phyloP scores from a whole-genome alignment of 257 asterid species.

The Scutellaria minor region DNA sequence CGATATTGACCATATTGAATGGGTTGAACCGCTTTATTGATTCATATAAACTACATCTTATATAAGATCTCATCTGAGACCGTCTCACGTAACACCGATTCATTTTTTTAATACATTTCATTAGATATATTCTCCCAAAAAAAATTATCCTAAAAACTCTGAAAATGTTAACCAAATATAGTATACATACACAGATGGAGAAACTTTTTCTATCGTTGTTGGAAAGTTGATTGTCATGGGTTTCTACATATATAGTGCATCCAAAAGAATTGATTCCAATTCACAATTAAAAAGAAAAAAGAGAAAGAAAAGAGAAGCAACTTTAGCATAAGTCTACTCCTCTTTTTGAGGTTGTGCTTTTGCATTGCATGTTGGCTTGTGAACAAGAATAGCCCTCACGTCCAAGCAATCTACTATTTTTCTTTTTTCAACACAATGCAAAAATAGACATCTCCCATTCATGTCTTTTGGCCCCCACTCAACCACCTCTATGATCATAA shows the following conservation, averaged over 20 bases:
- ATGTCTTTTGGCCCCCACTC: slow-evolving; percentile 17
- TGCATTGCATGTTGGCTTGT: slow-evolving; percentile 56
- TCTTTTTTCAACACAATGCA: slow-evolving; percentile 11
- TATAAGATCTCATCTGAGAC: too few species aligned
- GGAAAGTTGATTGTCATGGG: slow-evolving; percentile 25
- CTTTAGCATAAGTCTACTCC: neutral
- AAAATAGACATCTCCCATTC: too few species aligned
- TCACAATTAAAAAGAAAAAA: slow-evolving; percentile 25
- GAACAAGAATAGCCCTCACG: slow-evolving; percentile 37
- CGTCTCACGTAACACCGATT: too few species aligned
- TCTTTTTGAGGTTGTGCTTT: too few species aligned
- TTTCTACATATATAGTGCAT: slow-evolving; percentile 32
- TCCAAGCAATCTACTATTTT: slow-evolving; percentile 29
- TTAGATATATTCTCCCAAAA: too few species aligned
- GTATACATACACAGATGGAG: slow-evolving; percentile 14
- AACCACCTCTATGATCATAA: neutral
- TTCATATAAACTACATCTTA: too few species aligned
- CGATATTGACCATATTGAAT: too few species aligned
- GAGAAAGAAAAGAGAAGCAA: slow-evolving; percentile 23
- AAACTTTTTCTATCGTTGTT: slow-evolving; percentile 27
- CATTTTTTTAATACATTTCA: too few species aligned
- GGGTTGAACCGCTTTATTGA: too few species aligned
- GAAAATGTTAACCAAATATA: too few species aligned
- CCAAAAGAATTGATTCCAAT: slow-evolving; percentile 26
- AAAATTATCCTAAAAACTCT: too few species aligned